Evolutionary conservation across 768 basidiomycete species (phyloP).

Genomic region (Kwoniella europaea): DNA sequence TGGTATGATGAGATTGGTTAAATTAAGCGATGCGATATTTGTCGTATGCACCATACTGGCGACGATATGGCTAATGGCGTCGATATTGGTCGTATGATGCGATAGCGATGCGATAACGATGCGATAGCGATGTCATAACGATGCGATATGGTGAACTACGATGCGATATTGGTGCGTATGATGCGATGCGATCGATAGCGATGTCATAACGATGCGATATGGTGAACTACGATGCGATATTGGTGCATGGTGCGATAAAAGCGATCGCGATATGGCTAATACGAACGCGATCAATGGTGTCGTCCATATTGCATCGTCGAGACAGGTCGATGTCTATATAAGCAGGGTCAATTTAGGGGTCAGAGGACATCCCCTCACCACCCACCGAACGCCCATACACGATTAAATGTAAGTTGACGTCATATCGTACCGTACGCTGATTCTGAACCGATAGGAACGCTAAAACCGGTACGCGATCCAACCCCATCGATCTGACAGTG

Average conservation of each 20-base stretch:
- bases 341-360: neutral
- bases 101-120: too few relatives aligned
- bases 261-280: neutral
- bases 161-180: neutral
- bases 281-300: neutral
- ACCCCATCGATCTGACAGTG: too few relatives aligned
- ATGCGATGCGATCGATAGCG: neutral
- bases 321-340: neutral
- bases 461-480: neutral
- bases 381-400: neutral
- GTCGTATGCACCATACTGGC: too few relatives aligned
- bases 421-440: neutral
- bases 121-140: too few relatives aligned
- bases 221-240: too few relatives aligned
- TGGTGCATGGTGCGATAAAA: conserved; percentile 1
- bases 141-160: too few relatives aligned
- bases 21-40: too few relatives aligned
- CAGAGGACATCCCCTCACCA: neutral
- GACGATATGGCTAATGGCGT: too few relatives aligned
- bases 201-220: conserved; percentile 7
- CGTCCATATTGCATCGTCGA: neutral
- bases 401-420: neutral
- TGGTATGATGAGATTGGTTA: too few relatives aligned
- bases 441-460: neutral
- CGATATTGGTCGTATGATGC: too few relatives aligned